Conservation (phyloP, 805 yeast genomes). For the Schwanniomyces polymorphus region DNA sequence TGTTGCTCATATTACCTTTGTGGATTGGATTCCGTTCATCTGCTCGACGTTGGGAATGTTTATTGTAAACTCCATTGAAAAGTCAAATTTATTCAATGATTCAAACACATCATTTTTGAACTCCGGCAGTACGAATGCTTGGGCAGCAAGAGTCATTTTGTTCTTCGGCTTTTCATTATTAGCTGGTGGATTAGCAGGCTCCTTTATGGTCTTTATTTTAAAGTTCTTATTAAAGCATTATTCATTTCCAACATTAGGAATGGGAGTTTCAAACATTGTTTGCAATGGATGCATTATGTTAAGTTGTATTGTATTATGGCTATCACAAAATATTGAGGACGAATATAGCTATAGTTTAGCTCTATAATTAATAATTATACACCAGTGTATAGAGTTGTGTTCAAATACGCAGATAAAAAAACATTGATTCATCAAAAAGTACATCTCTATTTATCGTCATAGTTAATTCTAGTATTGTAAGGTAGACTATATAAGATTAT, state of each 20-base stretch:
- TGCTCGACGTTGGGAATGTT: constrained; percentile 90
- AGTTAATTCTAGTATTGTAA: too few relatives aligned
- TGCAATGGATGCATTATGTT: constrained; percentile 79
- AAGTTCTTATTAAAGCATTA: constrained; percentile 80
- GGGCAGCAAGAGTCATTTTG: constrained; percentile 91
- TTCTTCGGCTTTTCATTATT: constrained; percentile 90
- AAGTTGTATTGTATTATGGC: constrained; percentile 88
- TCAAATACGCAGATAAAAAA: too few relatives aligned
- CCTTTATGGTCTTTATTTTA: constrained; percentile 81
- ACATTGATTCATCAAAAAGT: too few relatives aligned
- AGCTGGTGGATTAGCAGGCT: constrained; percentile 94
- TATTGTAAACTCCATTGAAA: constrained; percentile 72
- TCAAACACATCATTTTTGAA: constrained; percentile 39
- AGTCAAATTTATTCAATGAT: constrained; percentile 53
- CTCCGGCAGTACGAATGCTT: constrained; percentile 55
- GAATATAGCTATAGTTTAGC: constrained; percentile 93
- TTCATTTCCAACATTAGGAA: constrained; percentile 84
- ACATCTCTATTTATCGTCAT: too few relatives aligned
- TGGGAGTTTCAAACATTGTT: constrained; percentile 89
- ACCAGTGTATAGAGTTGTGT: too few relatives aligned
- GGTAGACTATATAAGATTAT: background rate
- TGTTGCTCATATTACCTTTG: constrained; percentile 80
- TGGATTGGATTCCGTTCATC: constrained; percentile 94
- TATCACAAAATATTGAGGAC: constrained; percentile 93
- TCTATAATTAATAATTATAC: constrained; percentile 36